Evolutionary conservation across 768 basidiomycete genomes (phyloP), one percentile per base, ranked within the genome.

Genomic region (Suillus brevipes): DNA sequence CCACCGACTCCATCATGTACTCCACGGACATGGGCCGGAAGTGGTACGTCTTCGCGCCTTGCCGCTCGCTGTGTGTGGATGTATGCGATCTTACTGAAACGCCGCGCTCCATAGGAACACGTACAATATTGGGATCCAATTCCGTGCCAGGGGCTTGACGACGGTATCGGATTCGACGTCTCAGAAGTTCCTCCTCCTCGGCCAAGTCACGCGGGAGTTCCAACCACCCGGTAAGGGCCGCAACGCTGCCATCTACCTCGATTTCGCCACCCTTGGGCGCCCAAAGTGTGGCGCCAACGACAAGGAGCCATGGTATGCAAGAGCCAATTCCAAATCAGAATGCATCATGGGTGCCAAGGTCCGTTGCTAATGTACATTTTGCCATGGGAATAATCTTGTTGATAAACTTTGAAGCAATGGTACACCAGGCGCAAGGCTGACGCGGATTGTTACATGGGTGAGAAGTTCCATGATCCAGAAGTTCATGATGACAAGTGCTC

Each of bases 261-360:
- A 99, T 72, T 99, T 99, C 75, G 81, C 88, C 1, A 77, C 83
- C 7, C 85, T 89, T 9, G 81, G 86, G 58, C 79, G 85, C 43
- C 83, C 86, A 36, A 84, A 97, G 74, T 99, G 97, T 65, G 75
- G 57, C 0, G 79, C 83, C 0, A 65, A 69, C 9, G 97, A 99
- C 73, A 90, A 92, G 67, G 96, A 98, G 77, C 83, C 76, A 65
- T 99, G 95, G 95, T 91, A 91, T 75, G 96, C 92, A 7, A 81
- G 94, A 45, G 79, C 83, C 18, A 80, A 75, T n/a, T 81, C 78
- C 18, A 84, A 83, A 56, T 81, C 82, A 42, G 85, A 93, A 68
- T 99, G 97, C 76, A 77, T 99, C 28, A 96, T 99, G 94, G 97
- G 97, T 1, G 94, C 92, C 72, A 95, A 92, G 85, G 94, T 92